phyloP scores from a whole-genome alignment of 345 rosid species.

The Trapa incisa region DNA sequence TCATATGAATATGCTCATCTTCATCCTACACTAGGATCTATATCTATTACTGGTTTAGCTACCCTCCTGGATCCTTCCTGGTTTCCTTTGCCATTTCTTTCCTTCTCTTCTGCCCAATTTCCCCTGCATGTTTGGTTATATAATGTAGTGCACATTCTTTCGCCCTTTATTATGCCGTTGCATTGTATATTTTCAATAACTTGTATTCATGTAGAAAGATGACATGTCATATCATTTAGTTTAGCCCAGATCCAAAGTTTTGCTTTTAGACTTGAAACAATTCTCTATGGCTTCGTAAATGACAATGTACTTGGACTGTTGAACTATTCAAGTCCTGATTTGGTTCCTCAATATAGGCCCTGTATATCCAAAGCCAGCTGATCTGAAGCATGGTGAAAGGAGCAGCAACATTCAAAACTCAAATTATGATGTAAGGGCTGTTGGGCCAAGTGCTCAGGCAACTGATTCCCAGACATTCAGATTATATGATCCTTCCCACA shows the following conservation, averaged over 20 bases:
- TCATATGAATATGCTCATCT: neutral
- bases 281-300: neutral
- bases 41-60: neutral
- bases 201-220: neutral
- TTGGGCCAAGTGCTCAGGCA: slow-evolving; percentile 24
- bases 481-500: slow-evolving; percentile 29
- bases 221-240: neutral
- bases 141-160: neutral
- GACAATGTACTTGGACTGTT: neutral
- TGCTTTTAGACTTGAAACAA: neutral
- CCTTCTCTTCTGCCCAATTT: neutral
- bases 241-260: neutral
- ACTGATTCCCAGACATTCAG: slow-evolving; percentile 24
- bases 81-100: neutral
- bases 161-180: neutral
- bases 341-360: slow-evolving; percentile 1
- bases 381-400: slow-evolving; percentile 34
- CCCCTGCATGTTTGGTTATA: neutral
- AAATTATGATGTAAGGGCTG: slow-evolving; percentile 27
- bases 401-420: slow-evolving; percentile 31
- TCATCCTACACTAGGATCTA: neutral
- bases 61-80: neutral
- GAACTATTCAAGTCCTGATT: neutral
- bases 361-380: slow-evolving; percentile 17
- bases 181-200: neutral